Percentiles rank a stretch among this genome's conserved stretches.
phyloP scores from a whole-genome alignment of 2,329 filamentous ascomycete species.

The Ophiobolus disseminans region DNA sequence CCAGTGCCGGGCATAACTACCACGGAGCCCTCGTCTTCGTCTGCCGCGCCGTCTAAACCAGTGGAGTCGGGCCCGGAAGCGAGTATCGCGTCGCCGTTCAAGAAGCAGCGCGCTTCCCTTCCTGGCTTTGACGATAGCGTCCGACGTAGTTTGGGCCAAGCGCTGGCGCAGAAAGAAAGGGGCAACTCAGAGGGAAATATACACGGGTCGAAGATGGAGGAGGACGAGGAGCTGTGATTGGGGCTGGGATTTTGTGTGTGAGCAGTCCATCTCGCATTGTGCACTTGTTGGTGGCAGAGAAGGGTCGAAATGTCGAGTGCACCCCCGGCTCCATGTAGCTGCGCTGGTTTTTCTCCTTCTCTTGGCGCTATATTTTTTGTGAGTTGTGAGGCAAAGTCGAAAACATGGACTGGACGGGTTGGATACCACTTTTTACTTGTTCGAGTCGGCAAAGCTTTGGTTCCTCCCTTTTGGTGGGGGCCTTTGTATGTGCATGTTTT shows the following conservation, averaged over 20 bases:
- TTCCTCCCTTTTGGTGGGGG: too few relatives aligned
- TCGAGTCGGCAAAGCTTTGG: too few relatives aligned
- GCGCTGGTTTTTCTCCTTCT: too few relatives aligned
- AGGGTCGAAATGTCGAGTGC: background rate
- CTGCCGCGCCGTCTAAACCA: conserved; percentile 39
- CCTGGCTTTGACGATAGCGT: conserved; percentile 57
- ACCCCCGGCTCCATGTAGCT: too few relatives aligned
- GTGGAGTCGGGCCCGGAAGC: conserved; percentile 57
- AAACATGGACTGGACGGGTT: too few relatives aligned
- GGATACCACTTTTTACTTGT: background rate
- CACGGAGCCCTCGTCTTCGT: conserved; percentile 30
- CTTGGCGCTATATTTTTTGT: too few relatives aligned
- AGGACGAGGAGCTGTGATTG: conserved; percentile 56
- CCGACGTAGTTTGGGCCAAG: conserved; percentile 46
- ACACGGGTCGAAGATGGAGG: conserved; percentile 47
- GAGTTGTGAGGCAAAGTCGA: too few relatives aligned
- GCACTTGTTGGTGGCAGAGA: conserved; percentile 8
- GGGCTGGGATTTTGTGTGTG: conserved; percentile 30
- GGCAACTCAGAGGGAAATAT: conserved; percentile 43
- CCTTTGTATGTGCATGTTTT: too few relatives aligned
- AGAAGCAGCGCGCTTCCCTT: conserved; percentile 74
- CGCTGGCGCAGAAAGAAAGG: conserved; percentile 40
- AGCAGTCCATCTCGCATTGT: too few relatives aligned
- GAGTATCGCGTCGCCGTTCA: conserved; percentile 72
- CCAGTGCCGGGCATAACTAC: conserved; percentile 23